A percentile compares a stretch with the other conserved stretches of the same genome.
Conservation (phyloP, 2,329 filamentous ascomycete species). For the Macrophomina phaseolina region DNA sequence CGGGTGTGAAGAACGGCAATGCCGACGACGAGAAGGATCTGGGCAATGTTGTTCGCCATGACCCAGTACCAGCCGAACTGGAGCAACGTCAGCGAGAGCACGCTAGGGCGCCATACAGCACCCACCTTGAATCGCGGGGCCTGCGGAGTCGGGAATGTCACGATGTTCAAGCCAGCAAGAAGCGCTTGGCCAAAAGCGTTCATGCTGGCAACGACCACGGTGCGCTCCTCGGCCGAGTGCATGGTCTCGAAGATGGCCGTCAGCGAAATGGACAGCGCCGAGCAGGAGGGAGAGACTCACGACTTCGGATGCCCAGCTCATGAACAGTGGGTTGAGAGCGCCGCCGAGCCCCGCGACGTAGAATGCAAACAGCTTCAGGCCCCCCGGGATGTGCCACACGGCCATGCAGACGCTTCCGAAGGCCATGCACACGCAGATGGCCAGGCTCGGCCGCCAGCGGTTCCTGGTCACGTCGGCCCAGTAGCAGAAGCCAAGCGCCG, state of each 20-base stretch:
- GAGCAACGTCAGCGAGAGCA: no score
- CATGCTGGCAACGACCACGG: background rate
- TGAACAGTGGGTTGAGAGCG: slow-evolving; percentile 2
- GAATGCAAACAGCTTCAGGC: slow-evolving; percentile 4
- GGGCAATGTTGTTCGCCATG: slow-evolving; percentile 9
- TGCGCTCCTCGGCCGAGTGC: slow-evolving; percentile 6
- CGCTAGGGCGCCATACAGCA: no score
- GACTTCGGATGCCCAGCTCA: slow-evolving; percentile 9
- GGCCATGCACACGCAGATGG: background rate
- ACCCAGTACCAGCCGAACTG: slow-evolving; percentile 20
- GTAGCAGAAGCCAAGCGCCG: background rate
- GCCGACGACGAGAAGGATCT: background rate
- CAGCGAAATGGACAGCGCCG: background rate
- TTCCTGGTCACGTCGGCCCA: background rate
- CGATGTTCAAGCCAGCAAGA: slow-evolving; percentile 1
- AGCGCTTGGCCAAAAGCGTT: slow-evolving; percentile 3
- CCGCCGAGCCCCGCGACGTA: slow-evolving; percentile 1
- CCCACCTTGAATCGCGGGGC: slow-evolving; percentile 7
- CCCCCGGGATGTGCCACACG: slow-evolving; percentile 2
- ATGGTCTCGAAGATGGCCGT: background rate
- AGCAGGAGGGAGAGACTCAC: background rate
- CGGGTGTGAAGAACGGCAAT: background rate
- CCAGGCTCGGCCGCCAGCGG: background rate
- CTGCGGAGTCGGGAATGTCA: background rate
- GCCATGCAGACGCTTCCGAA: slow-evolving; percentile 4